phyloP scores from a whole-genome alignment of 139 green algal species.

The Chlamydomonas applanata region DNA sequence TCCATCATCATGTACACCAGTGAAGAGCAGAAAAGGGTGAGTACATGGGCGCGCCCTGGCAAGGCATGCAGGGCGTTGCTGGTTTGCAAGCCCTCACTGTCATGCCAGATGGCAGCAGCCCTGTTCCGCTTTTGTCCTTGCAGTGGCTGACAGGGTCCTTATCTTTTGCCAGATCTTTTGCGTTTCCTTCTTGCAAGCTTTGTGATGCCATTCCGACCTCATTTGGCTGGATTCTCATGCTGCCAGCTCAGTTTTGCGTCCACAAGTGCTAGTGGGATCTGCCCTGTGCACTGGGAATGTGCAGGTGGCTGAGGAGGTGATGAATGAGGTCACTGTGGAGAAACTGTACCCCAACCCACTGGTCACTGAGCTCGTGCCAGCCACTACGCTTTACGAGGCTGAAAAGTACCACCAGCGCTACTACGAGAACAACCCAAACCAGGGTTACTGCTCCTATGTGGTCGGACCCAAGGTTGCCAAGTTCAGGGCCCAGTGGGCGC shows the following conservation, averaged over 20 bases:
- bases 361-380: conserved; percentile 42
- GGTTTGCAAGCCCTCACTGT: too few relatives aligned
- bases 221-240: not conserved
- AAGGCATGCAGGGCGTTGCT: too few relatives aligned
- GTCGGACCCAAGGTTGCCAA: too few relatives aligned
- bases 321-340: conserved; percentile 21
- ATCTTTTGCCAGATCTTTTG: too few relatives aligned
- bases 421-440: conserved; percentile 47
- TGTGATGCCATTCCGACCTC: not conserved
- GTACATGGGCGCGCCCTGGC: too few relatives aligned
- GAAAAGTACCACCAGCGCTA: conserved; percentile 64
- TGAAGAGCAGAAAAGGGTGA: conserved; percentile 51
- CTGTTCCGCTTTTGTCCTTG: too few relatives aligned
- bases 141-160: too few relatives aligned
- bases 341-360: conserved; percentile 8
- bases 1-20: conserved; percentile 74
- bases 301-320: conserved; percentile 21
- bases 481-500: too few relatives aligned
- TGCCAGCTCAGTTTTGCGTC: not conserved
- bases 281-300: too few relatives aligned
- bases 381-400: conserved; percentile 31
- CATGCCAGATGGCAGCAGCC: too few relatives aligned
- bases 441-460: conserved; percentile 16
- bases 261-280: not conserved
- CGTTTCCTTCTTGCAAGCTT: conserved; percentile 2